Evolutionary conservation across 1,284 basidiomycete species (phyloP), one percentile per base, ranked within the genome.

Genomic region (Ustilago crameri): DNA sequence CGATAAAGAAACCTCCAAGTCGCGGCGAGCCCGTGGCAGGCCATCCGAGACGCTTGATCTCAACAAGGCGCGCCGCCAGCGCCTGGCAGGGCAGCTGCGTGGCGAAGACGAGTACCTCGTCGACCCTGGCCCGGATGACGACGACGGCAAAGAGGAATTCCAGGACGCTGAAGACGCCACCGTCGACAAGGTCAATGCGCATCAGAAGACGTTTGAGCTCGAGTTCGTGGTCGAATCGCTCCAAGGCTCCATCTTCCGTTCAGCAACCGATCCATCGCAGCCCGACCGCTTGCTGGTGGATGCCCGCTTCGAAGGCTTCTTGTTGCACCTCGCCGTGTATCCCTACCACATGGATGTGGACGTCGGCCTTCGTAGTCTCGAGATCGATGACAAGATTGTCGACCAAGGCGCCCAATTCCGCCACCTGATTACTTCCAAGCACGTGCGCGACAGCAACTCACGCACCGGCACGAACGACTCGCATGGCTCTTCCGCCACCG

Each of bases 221-320:
- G 87, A 91, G 49, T 98, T 99, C 84, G 87, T 90, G 35, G 97
- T 98, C 37, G 93, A 94, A 58, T 88, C 89, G 53, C 86, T 99
- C n/a, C 88, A 91, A 53, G 93, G 91, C 0, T 90, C 91, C 3
- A 86, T 98, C 52, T 93, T 88, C 79, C 92, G 92, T 69, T 88
- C 89, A 3, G 85, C 85, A 22, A 55, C 77, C 40, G 82, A 85
- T 34, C 74, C 77, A 0, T 86, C 89, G 50, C 88, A 88, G 26
- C 81, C 85, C 2, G 93, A 96, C 70, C 89, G 87, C 59, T 86
- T 87, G 5, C 85, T 99, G 14, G 95, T 93, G 9, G 88, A 92
- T 78, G 88, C 95, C 9, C 87, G 89, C 3, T 88, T 98, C 30
- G 88, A 93, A 72, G 88, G 89, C 27, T 99, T 98, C 74, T 55